These are phyloP conservation scores for Colletotrichum phormii DNA, from an alignment of 2,329 filamentous ascomycete species.

Conservation along the genomic window DNA sequence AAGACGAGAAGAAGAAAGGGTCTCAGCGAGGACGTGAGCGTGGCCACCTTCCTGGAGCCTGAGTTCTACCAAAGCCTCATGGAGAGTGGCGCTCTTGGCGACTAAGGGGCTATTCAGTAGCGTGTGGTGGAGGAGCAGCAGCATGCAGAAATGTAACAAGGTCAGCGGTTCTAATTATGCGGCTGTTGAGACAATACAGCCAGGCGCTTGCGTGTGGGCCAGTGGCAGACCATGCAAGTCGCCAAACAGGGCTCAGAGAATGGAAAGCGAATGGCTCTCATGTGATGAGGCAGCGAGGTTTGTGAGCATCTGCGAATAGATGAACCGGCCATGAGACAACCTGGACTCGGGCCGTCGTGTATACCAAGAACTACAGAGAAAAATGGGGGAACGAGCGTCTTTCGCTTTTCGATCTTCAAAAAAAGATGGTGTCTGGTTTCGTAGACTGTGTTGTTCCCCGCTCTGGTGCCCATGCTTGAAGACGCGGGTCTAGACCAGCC, in stretches of 20 bases:
- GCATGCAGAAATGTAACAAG: background rate
- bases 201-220: conserved; percentile 6
- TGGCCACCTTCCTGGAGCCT: conserved; percentile 95
- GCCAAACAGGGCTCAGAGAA: conserved; percentile 1
- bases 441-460: background rate
- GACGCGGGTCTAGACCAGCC: background rate
- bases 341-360: conserved; percentile 19
- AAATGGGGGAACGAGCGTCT: background rate
- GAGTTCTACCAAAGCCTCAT: conserved; percentile 90
- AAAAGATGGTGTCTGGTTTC: background rate
- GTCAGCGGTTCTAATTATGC: conserved; percentile 2
- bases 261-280: conserved; percentile 13
- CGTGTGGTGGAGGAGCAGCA: background rate
- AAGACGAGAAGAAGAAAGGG: conserved; percentile 96
- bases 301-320: conserved; percentile 15
- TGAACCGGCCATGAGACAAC: conserved; percentile 17
- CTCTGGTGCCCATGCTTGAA: background rate
- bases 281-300: background rate
- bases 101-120: conserved; percentile 37
- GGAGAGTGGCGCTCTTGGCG: conserved; percentile 87
- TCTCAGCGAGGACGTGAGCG: conserved; percentile 92
- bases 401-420: background rate
- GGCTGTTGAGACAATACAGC: background rate
- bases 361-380: conserved; percentile 11
- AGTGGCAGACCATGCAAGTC: background rate